Evolutionary conservation across 2,329 filamentous ascomycete genomes (phyloP).

Genomic region (Penicillium sp.): DNA sequence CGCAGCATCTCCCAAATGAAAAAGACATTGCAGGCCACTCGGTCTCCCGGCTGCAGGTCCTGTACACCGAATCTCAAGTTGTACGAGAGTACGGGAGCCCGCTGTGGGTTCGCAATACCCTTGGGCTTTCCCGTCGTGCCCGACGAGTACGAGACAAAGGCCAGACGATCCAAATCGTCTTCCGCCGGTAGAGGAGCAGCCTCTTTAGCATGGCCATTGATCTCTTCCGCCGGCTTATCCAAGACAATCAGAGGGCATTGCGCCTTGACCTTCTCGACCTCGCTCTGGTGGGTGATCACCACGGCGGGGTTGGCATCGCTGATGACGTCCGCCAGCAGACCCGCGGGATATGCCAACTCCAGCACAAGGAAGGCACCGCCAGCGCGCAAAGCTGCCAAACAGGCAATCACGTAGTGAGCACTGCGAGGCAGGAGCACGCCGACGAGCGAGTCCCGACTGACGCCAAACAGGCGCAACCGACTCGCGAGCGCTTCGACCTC

Average conservation of each 20-base stretch:
- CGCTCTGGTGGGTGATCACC: slow-evolving; percentile 70
- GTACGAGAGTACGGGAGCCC: slow-evolving; percentile 75
- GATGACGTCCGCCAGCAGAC: slow-evolving; percentile 75
- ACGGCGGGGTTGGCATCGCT: slow-evolving; percentile 75
- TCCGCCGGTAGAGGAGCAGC: slow-evolving; percentile 62
- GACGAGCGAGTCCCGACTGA: slow-evolving; percentile 74
- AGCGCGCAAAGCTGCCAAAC: slow-evolving; percentile 76
- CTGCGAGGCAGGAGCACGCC: slow-evolving; percentile 77
- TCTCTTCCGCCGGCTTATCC: slow-evolving; percentile 53
- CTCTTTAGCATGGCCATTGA: slow-evolving; percentile 51
- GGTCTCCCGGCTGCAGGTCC: slow-evolving; percentile 72
- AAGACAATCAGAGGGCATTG: slow-evolving; percentile 67
- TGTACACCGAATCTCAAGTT: slow-evolving; percentile 72
- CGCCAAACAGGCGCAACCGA: slow-evolving; percentile 69
- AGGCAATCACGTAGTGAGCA: slow-evolving; percentile 79
- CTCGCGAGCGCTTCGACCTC: slow-evolving; percentile 69
- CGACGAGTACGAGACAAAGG: slow-evolving; percentile 82
- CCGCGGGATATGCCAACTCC: slow-evolving; percentile 78
- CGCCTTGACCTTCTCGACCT: slow-evolving; percentile 69
- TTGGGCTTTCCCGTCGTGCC: slow-evolving; percentile 81
- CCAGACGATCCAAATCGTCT: slow-evolving; percentile 73
- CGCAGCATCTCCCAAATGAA: slow-evolving; percentile 86
- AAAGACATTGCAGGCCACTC: slow-evolving; percentile 87
- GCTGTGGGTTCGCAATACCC: slow-evolving; percentile 79
- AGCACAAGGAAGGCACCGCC: slow-evolving; percentile 82